Evolutionary conservation across 257 asterid genomes (phyloP).

Genomic region (Jaltomata sinuosa): DNA sequence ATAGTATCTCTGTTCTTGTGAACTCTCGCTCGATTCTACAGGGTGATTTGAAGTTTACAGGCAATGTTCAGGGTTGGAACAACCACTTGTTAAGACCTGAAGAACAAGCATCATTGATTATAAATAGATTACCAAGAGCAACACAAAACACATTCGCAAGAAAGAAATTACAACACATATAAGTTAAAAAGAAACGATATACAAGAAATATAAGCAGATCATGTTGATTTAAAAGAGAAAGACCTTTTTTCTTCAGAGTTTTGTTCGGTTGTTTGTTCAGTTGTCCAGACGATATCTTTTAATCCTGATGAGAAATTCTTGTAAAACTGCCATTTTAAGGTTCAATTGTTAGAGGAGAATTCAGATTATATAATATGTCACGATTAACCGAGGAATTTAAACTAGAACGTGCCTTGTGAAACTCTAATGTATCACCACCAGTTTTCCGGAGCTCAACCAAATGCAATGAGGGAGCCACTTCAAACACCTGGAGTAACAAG

Average conservation of each 20-base stretch:
- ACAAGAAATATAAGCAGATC: neutral
- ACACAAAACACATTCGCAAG: neutral
- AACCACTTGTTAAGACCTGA: neutral
- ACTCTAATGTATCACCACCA: constrained; percentile 81
- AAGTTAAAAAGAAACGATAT: neutral
- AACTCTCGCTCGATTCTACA: neutral
- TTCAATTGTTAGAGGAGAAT: neutral
- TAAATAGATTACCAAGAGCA: neutral
- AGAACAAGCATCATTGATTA: neutral
- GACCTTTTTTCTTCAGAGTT: constrained; percentile 29
- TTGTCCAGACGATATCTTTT: constrained; percentile 65
- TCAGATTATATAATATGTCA: neutral
- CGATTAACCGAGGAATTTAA: neutral
- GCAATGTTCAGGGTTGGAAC: neutral
- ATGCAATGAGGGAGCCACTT: constrained; percentile 80
- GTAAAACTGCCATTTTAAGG: constrained; percentile 44
- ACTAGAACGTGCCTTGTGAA: constrained; percentile 53
- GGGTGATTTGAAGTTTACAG: neutral
- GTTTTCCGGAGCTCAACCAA: constrained; percentile 80
- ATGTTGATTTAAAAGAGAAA: neutral
- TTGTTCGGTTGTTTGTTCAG: constrained; percentile 35
- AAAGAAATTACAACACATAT: neutral
- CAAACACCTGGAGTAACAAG: constrained; percentile 49
- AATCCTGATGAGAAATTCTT: constrained; percentile 61
- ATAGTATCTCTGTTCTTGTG: neutral